These are phyloP conservation scores for Yarrowia sp. DNA, from an alignment of 805 yeast species.

Conservation along the genomic window DNA sequence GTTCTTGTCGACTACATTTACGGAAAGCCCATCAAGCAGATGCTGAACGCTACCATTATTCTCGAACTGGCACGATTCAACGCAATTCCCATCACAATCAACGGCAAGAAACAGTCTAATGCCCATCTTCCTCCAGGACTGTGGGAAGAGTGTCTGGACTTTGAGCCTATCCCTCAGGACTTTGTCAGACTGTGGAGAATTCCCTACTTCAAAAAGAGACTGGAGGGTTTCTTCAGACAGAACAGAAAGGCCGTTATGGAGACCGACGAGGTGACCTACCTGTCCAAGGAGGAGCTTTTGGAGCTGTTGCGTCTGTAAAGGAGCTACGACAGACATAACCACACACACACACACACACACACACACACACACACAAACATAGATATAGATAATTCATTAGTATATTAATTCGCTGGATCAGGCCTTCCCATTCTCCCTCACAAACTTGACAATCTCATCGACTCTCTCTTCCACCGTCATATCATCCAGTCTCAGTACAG, in stretches of 20 bases:
- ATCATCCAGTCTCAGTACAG: constrained; percentile 7
- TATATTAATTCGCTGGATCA: no score
- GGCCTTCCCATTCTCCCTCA: no score
- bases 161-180: constrained; percentile 11
- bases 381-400: not conserved
- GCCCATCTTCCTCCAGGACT: constrained; percentile 23
- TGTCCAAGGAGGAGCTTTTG: constrained; percentile 19
- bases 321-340: not conserved
- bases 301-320: constrained; percentile 41
- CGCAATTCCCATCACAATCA: not conserved
- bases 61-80: constrained; percentile 4
- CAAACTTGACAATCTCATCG: not conserved
- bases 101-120: not conserved
- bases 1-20: constrained; percentile 13
- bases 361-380: not conserved
- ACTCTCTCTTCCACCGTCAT: constrained; percentile 12
- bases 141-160: constrained; percentile 15
- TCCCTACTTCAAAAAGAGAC: not conserved
- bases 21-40: constrained; percentile 14
- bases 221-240: constrained; percentile 8
- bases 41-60: constrained; percentile 10
- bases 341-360: not conserved
- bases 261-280: constrained; percentile 1
- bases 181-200: constrained; percentile 32
- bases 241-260: constrained; percentile 15